A percentile compares a stretch with the other conserved stretches of the same genome.
phyloP scores from a whole-genome alignment of 139 green algal species.

The Chlorella sp. region DNA sequence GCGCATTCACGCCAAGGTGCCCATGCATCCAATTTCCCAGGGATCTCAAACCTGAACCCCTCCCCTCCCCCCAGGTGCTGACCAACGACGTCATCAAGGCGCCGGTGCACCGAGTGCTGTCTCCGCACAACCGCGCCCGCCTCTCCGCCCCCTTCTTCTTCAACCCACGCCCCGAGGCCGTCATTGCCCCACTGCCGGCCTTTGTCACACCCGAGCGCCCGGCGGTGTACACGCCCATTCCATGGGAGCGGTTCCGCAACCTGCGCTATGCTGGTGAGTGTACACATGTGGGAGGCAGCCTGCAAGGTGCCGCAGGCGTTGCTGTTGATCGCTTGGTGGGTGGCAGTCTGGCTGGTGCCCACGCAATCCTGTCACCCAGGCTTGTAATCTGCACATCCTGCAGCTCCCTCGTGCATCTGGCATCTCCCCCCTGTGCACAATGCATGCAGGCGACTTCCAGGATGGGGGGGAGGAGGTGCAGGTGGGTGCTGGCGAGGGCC shows the following conservation, averaged over 20 bases:
- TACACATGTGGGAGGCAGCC: no score
- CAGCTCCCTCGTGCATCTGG: background rate
- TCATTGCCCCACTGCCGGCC: background rate
- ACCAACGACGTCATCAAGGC: constrained; percentile 5
- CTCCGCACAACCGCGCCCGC: background rate
- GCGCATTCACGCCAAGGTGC: no score
- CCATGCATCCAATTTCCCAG: no score
- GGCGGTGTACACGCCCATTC: background rate
- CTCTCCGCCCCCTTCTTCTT: constrained; percentile 5
- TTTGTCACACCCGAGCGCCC: constrained; percentile 1
- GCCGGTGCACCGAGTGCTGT: background rate
- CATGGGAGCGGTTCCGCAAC: background rate
- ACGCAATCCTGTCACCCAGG: background rate
- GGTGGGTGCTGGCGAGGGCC: background rate
- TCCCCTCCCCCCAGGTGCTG: background rate
- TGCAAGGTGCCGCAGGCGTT: background rate
- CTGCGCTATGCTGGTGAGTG: background rate
- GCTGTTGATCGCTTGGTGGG: background rate
- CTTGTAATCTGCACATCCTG: background rate
- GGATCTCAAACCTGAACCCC: background rate
- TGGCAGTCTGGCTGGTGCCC: background rate
- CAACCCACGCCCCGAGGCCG: constrained; percentile 2
- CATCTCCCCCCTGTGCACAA: background rate
- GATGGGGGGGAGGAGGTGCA: background rate
- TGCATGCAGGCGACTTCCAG: background rate